Conservation (phyloP, 2,329 filamentous ascomycete species). For the Pyricularia sp. region DNA sequence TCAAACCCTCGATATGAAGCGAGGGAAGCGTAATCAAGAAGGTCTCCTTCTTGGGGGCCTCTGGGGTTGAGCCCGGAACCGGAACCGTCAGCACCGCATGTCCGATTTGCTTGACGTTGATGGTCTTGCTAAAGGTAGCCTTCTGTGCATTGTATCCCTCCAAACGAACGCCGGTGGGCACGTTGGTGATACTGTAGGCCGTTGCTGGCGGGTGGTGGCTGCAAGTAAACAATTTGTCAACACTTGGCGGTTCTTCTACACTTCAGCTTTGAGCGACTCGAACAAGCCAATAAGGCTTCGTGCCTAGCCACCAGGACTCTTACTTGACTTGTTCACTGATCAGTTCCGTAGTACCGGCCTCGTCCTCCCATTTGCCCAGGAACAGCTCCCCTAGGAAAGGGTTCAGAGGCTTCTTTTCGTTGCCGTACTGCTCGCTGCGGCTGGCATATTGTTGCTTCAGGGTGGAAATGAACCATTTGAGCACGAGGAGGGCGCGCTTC, state of each 20-base stretch:
- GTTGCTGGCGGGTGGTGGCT: constrained; percentile 90
- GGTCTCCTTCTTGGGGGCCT: constrained; percentile 37
- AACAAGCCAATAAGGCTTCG: neutral
- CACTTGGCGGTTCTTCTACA: neutral
- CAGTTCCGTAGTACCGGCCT: constrained; percentile 68
- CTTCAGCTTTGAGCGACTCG: neutral
- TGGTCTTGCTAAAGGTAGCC: constrained; percentile 84
- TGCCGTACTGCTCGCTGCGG: constrained; percentile 66
- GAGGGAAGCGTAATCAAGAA: constrained; percentile 87
- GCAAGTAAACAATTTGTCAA: neutral
- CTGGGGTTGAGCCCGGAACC: constrained; percentile 16
- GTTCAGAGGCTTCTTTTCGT: constrained; percentile 96
- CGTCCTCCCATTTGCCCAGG: constrained; percentile 78
- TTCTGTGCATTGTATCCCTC: constrained; percentile 94
- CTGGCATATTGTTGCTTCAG: constrained; percentile 73
- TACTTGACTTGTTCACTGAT: constrained; percentile 88
- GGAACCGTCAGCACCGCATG: constrained; percentile 74
- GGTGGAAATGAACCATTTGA: constrained; percentile 92
- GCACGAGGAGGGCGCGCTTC: constrained; percentile 73
- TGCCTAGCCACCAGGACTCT: constrained; percentile 2
- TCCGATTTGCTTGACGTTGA: constrained; percentile 88
- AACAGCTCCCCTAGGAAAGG: constrained; percentile 94
- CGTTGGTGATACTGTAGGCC: constrained; percentile 84
- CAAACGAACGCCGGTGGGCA: constrained; percentile 64
- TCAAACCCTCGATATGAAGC: constrained; percentile 86